phyloP scores from a whole-genome alignment of 2,329 filamentous ascomycete genomes.

The Onygena corvina region DNA sequence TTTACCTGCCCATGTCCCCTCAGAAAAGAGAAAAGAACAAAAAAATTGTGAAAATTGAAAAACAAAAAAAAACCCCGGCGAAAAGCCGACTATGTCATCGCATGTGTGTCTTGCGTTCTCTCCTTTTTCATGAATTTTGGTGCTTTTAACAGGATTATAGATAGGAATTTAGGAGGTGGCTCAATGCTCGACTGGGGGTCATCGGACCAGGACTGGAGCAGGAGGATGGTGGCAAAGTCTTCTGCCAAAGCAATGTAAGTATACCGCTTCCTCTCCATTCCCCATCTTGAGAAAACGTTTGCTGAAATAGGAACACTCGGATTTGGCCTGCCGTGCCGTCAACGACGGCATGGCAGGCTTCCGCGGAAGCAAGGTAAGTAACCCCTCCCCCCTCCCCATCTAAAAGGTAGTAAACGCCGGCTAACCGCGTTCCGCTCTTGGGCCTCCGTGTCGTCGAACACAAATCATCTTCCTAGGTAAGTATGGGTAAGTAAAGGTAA shows the following conservation, averaged over 20 bases:
- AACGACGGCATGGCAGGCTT: too few relatives aligned
- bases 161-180: not conserved
- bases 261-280: not conserved
- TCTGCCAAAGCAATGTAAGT: not conserved
- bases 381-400: too few relatives aligned
- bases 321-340: not conserved
- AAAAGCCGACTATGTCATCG: too few relatives aligned
- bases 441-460: not conserved
- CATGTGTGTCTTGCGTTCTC: not conserved
- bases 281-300: too few relatives aligned
- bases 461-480: not conserved
- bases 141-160: not conserved
- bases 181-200: not conserved
- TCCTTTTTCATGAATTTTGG: not conserved
- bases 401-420: too few relatives aligned
- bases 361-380: too few relatives aligned
- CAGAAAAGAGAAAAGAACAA: not conserved
- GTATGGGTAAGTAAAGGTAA: too few relatives aligned
- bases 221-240: not conserved
- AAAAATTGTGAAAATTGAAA: too few relatives aligned
- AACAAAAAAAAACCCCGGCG: too few relatives aligned
- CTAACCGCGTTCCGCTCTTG: too few relatives aligned
- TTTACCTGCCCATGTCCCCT: not conserved
- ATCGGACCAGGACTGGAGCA: not conserved
- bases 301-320: too few relatives aligned